These are phyloP conservation scores for Leptographium wingfieldii DNA, from an alignment of 2,329 filamentous ascomycete genomes.

Conservation along the genomic window DNA sequence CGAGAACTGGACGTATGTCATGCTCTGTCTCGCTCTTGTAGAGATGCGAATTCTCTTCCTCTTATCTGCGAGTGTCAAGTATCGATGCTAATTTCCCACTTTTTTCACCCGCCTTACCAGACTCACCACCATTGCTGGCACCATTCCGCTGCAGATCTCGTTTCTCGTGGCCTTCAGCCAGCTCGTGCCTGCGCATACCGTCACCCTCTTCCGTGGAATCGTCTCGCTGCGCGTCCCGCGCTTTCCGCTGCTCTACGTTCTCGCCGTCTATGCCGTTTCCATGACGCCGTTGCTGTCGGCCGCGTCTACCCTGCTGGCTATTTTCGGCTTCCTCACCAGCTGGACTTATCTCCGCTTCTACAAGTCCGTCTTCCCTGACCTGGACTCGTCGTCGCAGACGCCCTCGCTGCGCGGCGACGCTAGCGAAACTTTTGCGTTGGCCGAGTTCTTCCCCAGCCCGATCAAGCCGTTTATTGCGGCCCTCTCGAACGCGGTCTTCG, in stretches of 20 bases:
- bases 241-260: constrained; percentile 60
- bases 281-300: constrained; percentile 47
- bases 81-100: background rate
- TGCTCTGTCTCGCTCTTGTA: background rate
- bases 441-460: constrained; percentile 84
- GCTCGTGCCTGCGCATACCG: constrained; percentile 91
- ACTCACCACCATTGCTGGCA: constrained; percentile 72
- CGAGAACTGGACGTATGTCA: constrained; percentile 52
- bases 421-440: constrained; percentile 91
- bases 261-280: constrained; percentile 53
- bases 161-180: constrained; percentile 98
- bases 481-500: constrained; percentile 64
- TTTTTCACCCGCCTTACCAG: constrained; percentile 28
- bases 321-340: constrained; percentile 72
- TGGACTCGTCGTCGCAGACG: constrained; percentile 44
- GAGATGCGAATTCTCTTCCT: background rate
- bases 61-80: constrained; percentile 1
- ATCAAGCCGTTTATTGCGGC: constrained; percentile 65
- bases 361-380: constrained; percentile 60
- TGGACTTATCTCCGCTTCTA: constrained; percentile 97
- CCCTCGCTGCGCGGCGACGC: constrained; percentile 70
- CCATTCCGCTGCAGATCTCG: constrained; percentile 76
- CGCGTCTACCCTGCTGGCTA: constrained; percentile 65
- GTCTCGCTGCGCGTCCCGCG: constrained; percentile 75
- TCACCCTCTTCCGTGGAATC: constrained; percentile 80